Base-by-base conservation (phyloP, 805 yeast species). In the Pichia manshurica region DNA sequence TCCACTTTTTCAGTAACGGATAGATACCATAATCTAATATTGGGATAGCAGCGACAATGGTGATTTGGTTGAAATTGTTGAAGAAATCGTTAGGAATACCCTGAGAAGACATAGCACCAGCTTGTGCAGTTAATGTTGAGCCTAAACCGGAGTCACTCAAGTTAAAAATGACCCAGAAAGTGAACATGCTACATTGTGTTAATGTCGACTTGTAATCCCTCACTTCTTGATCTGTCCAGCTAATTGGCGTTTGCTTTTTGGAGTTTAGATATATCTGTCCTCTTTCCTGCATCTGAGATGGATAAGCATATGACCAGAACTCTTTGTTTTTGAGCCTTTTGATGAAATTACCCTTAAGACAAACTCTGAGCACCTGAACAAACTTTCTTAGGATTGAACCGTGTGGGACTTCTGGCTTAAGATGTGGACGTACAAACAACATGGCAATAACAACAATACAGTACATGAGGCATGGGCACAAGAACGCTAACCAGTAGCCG, bases 61-160 rank as follows among this genome's bases (percentile, higher is more conserved):
- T 71, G 50, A 77, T 66, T 41, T 78, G 79, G 55, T 77, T 77
- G 65, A 77, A 75, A 56, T 75, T 76, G 20, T 66, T 70, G 64
- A 75, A 73, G 55, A 77, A 69, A 66, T 77, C 81, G 56, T 77
- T 77, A 50, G 81, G 81, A 54, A 77, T 77, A 41, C 78, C 78
- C 28, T 73, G 63, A 28, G 74, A 65, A 10, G 70, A 60, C 81
- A 77, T 74, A 28, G 77, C 69, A 51, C 77, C 78, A 42, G 80
- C 79, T 60, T 75, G 80, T 3, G 78, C 72, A 49, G 70, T 74
- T 57, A 72, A 77, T 13, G 62, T 52, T 36, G 73, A 63, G 28
- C 78, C 78, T 55, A 75, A 65, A 52, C 79, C 79, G 49, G 71
- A 64, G 57, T 75, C 79, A 50, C 73, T 71, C 45, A 67, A 52